Evolutionary conservation across 306 rosid genomes (phyloP).

Genomic region (Citrullus colocynthis): DNA sequence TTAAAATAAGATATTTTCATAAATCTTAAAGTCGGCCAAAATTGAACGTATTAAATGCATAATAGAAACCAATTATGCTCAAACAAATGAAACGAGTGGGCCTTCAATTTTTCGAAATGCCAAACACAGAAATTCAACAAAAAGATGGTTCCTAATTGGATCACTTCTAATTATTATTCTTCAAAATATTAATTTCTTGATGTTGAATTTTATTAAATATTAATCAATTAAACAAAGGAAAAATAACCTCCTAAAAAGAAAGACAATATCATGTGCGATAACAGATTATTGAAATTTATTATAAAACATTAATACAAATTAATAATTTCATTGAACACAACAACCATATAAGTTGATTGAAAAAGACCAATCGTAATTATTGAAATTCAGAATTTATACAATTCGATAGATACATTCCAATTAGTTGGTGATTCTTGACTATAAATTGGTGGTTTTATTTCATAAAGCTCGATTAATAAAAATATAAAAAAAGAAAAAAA

Average conservation of each 20-base stretch:
- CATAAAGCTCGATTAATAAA: too few relatives aligned
- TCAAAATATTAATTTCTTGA: background rate
- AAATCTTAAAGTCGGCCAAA: too few relatives aligned
- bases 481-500: too few relatives aligned
- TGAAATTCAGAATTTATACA: background rate
- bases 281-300: background rate
- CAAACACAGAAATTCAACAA: background rate
- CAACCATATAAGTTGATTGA: background rate
- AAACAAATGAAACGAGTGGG: background rate
- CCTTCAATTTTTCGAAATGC: background rate
- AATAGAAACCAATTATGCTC: too few relatives aligned
- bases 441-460: background rate
- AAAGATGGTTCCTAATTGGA: background rate
- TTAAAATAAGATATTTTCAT: too few relatives aligned
- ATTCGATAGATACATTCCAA: background rate
- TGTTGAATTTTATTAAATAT: background rate
- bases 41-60: too few relatives aligned
- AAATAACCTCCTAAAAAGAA: background rate
- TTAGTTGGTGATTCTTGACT: background rate
- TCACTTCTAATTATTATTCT: background rate
- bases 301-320: background rate
- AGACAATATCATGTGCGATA: background rate
- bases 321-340: background rate
- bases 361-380: background rate
- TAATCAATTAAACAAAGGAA: background rate